phyloP scores from a whole-genome alignment of 2,329 filamentous ascomycete genomes.

The Hymenoscyphus infarciens region DNA sequence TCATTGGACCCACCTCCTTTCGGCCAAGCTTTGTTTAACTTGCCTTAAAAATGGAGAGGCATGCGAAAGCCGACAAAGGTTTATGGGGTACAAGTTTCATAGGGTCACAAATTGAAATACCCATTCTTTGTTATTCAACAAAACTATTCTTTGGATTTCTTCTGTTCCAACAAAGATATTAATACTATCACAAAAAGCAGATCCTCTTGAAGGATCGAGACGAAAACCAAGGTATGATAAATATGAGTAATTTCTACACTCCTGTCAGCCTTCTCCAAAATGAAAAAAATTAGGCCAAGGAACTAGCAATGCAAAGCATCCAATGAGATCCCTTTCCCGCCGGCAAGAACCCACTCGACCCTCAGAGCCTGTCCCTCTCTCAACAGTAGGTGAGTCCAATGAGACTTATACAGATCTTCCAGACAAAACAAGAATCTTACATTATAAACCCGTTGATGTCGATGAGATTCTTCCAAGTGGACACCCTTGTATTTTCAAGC shows the following conservation, averaged over 20 bases:
- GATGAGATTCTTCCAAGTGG: not conserved
- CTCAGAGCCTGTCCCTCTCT: too few species aligned
- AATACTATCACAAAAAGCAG: too few species aligned
- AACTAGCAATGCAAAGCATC: not conserved
- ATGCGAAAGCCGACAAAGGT: too few species aligned
- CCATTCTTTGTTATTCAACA: not conserved
- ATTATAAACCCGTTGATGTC: not conserved
- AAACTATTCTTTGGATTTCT: not conserved
- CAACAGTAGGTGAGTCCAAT: too few species aligned
- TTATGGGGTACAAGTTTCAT: too few species aligned
- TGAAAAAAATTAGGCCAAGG: not conserved
- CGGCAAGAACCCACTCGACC: not conserved
- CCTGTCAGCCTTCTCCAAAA: not conserved
- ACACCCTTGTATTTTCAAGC: not conserved
- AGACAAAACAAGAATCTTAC: not conserved
- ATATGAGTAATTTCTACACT: not conserved
- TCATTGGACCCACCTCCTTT: too few species aligned
- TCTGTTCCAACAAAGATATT: too few species aligned
- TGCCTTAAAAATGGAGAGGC: too few species aligned
- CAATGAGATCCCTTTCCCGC: not conserved
- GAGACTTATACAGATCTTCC: too few species aligned
- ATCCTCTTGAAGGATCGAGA: not conserved
- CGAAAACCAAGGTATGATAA: not conserved
- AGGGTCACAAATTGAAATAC: too few species aligned
- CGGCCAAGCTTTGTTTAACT: too few species aligned